Base-by-base conservation (phyloP, 2,329 filamentous ascomycete species). In the Tothia fuscella region DNA sequence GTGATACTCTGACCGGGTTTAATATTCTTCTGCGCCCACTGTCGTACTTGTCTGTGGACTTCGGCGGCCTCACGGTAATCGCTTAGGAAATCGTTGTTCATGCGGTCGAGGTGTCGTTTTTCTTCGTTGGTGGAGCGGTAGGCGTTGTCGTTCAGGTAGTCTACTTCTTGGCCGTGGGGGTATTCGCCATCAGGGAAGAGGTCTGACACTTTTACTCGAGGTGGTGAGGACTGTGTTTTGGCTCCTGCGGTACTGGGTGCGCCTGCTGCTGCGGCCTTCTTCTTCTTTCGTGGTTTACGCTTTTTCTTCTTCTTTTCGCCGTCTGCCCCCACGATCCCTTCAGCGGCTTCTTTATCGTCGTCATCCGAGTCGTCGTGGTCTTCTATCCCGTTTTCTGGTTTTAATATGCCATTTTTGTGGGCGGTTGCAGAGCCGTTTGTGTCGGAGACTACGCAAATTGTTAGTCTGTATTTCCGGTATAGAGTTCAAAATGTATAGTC, bases 11-110 rank as follows among this genome's bases (percentile, higher is more conserved):
- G 79, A 36, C 86, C 86, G 1, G 86, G 86, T 66, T 82, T 82
- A 56, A 91, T 83, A 55, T 71, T 79, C 57, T 80, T 79, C 62
- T 85, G 79, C 3, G 82, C 84, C 72, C 82, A 88, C 59, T 86
- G 79, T 38, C 86, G 79, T 44, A 91, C 85, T 58, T 93, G 82
- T 43, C 86, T 78, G 60, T 93, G 86, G n/a, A 85, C 76, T 63
- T 93, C 85, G n/a, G 85, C 83, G 35, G 77, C 85, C 53, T 88
- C 75, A 47, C 86, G 79, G 59, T 88, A 93, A 54, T 93, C 85
- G 46, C 72, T 69, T 40, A 93, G 63, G 65, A 85, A 88, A 48
- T 88, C 80, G 51, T 75, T 78, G 60, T 86, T 81, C 66, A 86
- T 76, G 54, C 82, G 82, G 59, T 88, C 82, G 41, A 88, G 70